Evolutionary conservation across 2,329 filamentous ascomycete species (phyloP).

Genomic region (Claviceps sp.): DNA sequence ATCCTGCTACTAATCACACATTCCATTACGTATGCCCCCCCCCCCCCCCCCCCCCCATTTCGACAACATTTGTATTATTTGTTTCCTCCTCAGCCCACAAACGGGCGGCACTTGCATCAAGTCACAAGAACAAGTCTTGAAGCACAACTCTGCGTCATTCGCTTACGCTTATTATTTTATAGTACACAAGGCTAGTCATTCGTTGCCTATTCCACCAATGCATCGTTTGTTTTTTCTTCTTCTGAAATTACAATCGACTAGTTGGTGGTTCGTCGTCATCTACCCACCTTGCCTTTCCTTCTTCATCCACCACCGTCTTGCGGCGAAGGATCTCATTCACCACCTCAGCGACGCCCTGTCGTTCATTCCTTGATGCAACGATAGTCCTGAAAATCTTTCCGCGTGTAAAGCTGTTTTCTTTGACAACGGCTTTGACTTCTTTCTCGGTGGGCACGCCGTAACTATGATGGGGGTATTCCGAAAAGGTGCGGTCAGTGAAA

Average conservation of each 20-base stretch:
- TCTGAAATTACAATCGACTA: slow-evolving; percentile 19
- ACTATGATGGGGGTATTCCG: slow-evolving; percentile 55
- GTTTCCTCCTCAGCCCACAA: background rate
- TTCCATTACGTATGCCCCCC: background rate
- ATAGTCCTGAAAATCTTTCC: slow-evolving; percentile 52
- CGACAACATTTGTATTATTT: background rate
- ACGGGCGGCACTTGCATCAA: background rate
- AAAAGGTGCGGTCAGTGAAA: slow-evolving; percentile 49
- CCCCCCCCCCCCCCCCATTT: background rate
- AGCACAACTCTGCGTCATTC: background rate
- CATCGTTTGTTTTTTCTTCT: background rate
- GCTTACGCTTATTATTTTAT: background rate
- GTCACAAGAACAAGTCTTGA: background rate
- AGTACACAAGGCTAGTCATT: background rate
- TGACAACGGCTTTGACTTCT: slow-evolving; percentile 37
- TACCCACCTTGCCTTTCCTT: slow-evolving; percentile 30
- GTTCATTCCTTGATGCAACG: slow-evolving; percentile 41
- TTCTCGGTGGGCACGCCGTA: slow-evolving; percentile 64
- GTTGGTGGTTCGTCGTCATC: slow-evolving; percentile 14
- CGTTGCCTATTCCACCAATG: background rate
- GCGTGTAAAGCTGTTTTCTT: slow-evolving; percentile 24
- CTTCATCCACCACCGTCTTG: slow-evolving; percentile 37
- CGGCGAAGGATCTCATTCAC: slow-evolving; percentile 54
- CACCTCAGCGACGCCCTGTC: slow-evolving; percentile 57
- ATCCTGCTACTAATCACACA: background rate